These are phyloP conservation scores for Colletotrichum echinochloae DNA, from an alignment of 2,329 filamentous ascomycete genomes.

Conservation along the genomic window DNA sequence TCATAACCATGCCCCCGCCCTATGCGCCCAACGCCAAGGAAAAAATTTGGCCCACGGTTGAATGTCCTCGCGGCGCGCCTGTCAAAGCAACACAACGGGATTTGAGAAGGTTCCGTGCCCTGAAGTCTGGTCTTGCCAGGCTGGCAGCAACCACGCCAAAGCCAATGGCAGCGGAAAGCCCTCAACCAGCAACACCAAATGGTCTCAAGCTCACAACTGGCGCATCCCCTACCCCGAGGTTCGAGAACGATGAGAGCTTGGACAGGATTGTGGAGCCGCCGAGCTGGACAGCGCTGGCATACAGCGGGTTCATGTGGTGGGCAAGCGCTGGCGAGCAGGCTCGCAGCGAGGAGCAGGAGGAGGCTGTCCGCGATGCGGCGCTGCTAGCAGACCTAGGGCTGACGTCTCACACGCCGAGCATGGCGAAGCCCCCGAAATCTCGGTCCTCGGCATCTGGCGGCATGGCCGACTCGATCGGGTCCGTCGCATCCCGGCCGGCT, in stretches of 20 bases:
- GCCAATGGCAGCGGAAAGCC: slow-evolving; percentile 43
- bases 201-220: slow-evolving; percentile 41
- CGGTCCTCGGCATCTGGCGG: slow-evolving; percentile 49
- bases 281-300: slow-evolving; percentile 80
- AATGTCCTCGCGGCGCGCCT: slow-evolving; percentile 70
- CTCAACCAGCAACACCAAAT: slow-evolving; percentile 45
- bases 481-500: slow-evolving; percentile 50
- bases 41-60: slow-evolving; percentile 81
- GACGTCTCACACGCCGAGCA: slow-evolving; percentile 39
- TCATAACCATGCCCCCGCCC: slow-evolving; percentile 82
- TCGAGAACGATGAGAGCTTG: slow-evolving; percentile 61
- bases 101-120: slow-evolving; percentile 79
- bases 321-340: slow-evolving; percentile 82
- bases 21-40: slow-evolving; percentile 68
- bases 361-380: slow-evolving; percentile 64
- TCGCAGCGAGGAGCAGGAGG: slow-evolving; percentile 70
- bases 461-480: slow-evolving; percentile 59
- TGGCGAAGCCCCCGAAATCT: slow-evolving; percentile 46
- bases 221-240: slow-evolving; percentile 37
- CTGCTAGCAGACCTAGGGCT: slow-evolving; percentile 64
- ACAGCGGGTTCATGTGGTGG: slow-evolving; percentile 91
- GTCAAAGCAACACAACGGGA: slow-evolving; percentile 93
- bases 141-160: slow-evolving; percentile 47
- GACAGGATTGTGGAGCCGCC: slow-evolving; percentile 71
- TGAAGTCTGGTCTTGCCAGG: slow-evolving; percentile 72